A percentile compares a stretch with the other conserved stretches of the same genome.
phyloP scores from a whole-genome alignment of 192 early-diverging fungal species.

The Entophlyctis helioformis region DNA sequence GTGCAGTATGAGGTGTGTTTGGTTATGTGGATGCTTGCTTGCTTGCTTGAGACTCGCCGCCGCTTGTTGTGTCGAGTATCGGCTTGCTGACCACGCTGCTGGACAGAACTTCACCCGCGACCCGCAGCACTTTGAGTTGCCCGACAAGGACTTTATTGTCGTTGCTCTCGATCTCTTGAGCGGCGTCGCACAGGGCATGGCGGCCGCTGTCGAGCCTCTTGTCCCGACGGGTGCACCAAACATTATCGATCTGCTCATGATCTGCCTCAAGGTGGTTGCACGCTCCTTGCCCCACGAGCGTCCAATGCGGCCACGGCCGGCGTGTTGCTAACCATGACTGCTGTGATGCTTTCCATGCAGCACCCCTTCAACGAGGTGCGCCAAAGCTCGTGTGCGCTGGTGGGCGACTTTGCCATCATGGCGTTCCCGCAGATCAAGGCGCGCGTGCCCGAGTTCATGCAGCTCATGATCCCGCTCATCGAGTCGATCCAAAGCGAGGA shows the following conservation, averaged over 20 bases:
- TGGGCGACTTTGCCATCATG: slow-evolving; percentile 93
- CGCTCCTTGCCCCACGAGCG: neutral
- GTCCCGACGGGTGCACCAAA: slow-evolving; percentile 48
- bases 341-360: no score
- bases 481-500: slow-evolving; percentile 3
- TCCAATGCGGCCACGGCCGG: neutral
- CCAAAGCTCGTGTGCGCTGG: slow-evolving; percentile 88
- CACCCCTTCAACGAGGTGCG: slow-evolving; percentile 64
- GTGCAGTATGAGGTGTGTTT: slow-evolving; percentile 26
- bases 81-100: no score
- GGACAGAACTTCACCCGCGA: slow-evolving; percentile 1
- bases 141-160: slow-evolving; percentile 95
- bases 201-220: slow-evolving; percentile 58
- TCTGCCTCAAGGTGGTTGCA: slow-evolving; percentile 64
- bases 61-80: no score
- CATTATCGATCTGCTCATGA: slow-evolving; percentile 63
- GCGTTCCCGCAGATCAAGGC: slow-evolving; percentile 73
- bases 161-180: slow-evolving; percentile 91
- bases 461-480: slow-evolving; percentile 59
- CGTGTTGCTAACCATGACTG: slow-evolving; percentile 1
- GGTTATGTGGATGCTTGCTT: neutral
- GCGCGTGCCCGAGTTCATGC: slow-evolving; percentile 66
- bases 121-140: slow-evolving; percentile 31
- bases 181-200: slow-evolving; percentile 87
- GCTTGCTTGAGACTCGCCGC: no score